A percentile compares a stretch with the other conserved stretches of the same genome.
phyloP scores from a whole-genome alignment of 176 grass and related monocot species.

The Phoenix dactylifera region DNA sequence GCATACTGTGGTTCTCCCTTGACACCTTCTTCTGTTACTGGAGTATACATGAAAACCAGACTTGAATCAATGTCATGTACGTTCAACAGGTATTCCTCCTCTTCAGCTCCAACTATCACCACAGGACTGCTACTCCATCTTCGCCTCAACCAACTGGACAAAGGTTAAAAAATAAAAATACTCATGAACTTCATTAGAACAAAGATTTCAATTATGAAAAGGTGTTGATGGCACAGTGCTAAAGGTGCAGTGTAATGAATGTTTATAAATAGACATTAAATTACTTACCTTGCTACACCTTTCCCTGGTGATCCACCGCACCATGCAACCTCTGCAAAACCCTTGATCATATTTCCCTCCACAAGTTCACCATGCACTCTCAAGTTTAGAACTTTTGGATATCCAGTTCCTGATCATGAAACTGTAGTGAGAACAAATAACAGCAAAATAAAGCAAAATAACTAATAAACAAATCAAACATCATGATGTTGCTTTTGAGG shows the following conservation, averaged over 20 bases:
- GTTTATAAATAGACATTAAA: background rate
- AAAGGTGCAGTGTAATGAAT: background rate
- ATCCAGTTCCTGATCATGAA: slow-evolving; percentile 69
- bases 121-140: slow-evolving; percentile 57
- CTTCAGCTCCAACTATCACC: slow-evolving; percentile 60
- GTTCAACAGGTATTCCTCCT: slow-evolving; percentile 68
- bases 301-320: slow-evolving; percentile 82
- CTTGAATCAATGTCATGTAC: slow-evolving; percentile 74
- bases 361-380: slow-evolving; percentile 68
- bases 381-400: slow-evolving; percentile 79
- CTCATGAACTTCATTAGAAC: slow-evolving; percentile 8
- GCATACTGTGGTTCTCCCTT: slow-evolving; percentile 78
- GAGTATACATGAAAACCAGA: slow-evolving; percentile 88
- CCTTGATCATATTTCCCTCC: slow-evolving; percentile 80
- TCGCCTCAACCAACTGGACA: slow-evolving; percentile 71
- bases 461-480: too few relatives aligned
- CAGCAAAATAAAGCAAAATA: background rate
- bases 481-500: too few relatives aligned
- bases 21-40: slow-evolving; percentile 69
- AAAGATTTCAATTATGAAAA: slow-evolving; percentile 5
- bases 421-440: slow-evolving; percentile 20
- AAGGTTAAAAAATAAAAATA: slow-evolving; percentile 23
- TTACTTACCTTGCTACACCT: slow-evolving; percentile 72
- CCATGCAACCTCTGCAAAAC: slow-evolving; percentile 86
- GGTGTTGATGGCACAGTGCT: background rate